phyloP scores from a whole-genome alignment of 1,139 yeast genomes.

The Trichomonascaceae sp. region DNA sequence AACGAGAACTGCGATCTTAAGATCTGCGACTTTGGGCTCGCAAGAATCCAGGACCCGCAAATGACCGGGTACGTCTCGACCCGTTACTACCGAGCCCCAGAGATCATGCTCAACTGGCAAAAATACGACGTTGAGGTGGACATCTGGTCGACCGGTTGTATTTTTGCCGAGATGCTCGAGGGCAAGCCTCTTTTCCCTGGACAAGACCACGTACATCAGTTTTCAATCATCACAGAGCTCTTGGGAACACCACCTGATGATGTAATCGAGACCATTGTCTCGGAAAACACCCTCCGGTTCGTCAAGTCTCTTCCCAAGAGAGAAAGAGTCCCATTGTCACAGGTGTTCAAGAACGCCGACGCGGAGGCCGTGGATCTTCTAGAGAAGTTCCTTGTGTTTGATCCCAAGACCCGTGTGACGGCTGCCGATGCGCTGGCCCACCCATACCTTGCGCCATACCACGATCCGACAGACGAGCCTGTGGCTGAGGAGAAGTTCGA shows the following conservation, averaged over 20 bases:
- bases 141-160: slow-evolving; percentile 99
- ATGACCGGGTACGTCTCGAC: slow-evolving; percentile 99
- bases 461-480: slow-evolving; percentile 97
- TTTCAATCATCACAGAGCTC: slow-evolving; percentile 88
- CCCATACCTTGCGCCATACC: slow-evolving; percentile 93
- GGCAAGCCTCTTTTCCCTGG: slow-evolving; percentile 99
- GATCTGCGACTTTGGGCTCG: slow-evolving; percentile 94
- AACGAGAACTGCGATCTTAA: slow-evolving; percentile 94
- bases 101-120: slow-evolving; percentile 98
- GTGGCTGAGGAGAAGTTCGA: slow-evolving; percentile 85
- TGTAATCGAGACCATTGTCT: slow-evolving; percentile 89
- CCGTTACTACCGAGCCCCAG: slow-evolving; percentile 95
- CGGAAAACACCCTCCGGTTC: slow-evolving; percentile 87
- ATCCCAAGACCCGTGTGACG: slow-evolving; percentile 84
- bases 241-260: slow-evolving; percentile 95
- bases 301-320: slow-evolving; percentile 89
- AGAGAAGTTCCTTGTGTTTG: slow-evolving; percentile 84
- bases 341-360: slow-evolving; percentile 76
- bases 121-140: slow-evolving; percentile 98
- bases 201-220: slow-evolving; percentile 96
- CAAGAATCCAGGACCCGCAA: slow-evolving; percentile 95
- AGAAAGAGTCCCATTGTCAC: slow-evolving; percentile 78
- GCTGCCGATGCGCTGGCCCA: slow-evolving; percentile 86
- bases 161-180: slow-evolving; percentile 95
- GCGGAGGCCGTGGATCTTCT: slow-evolving; percentile 81